Percentiles rank a stretch among this genome's conserved stretches.
phyloP scores from a whole-genome alignment of 495 filamentous ascomycete genomes.

The Aspergillus bridgeri region DNA sequence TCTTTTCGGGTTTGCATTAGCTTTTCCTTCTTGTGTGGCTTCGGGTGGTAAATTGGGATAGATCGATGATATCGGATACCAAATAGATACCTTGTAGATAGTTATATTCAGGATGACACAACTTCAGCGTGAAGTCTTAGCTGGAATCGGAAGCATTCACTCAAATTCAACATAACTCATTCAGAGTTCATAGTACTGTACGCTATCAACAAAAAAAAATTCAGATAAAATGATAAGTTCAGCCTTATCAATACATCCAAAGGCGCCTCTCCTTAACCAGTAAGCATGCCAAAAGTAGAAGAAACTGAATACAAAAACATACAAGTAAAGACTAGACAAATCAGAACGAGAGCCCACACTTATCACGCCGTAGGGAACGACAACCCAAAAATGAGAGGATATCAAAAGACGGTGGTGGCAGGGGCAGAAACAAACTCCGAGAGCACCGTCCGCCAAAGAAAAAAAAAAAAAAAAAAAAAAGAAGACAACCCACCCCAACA shows the following conservation, averaged over 20 bases:
- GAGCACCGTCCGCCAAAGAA: not conserved
- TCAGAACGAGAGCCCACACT: slow-evolving; percentile 5
- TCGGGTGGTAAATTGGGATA: not conserved
- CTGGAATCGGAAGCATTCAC: not conserved
- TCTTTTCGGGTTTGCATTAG: not conserved
- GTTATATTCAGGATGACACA: not conserved
- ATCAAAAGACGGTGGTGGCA: slow-evolving; percentile 20
- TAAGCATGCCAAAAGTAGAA: not conserved
- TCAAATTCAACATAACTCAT: not conserved
- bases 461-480: not conserved
- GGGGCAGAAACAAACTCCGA: slow-evolving; percentile 1
- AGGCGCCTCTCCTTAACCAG: not conserved
- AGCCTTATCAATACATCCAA: not conserved
- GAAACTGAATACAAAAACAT: not conserved
- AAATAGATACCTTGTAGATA: not conserved
- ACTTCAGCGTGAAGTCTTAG: not conserved
- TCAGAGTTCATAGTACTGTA: not conserved
- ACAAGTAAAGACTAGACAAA: slow-evolving; percentile 6
- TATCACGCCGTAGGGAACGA: slow-evolving; percentile 10
- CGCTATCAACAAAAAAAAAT: not conserved
- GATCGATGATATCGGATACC: not conserved
- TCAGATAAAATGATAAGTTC: not conserved
- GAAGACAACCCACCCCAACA: not conserved
- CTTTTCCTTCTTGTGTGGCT: not conserved
- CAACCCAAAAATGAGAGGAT: slow-evolving; percentile 21